phyloP scores from a whole-genome alignment of 2,329 filamentous ascomycete species.

The Sporothrix dimorphospora region DNA sequence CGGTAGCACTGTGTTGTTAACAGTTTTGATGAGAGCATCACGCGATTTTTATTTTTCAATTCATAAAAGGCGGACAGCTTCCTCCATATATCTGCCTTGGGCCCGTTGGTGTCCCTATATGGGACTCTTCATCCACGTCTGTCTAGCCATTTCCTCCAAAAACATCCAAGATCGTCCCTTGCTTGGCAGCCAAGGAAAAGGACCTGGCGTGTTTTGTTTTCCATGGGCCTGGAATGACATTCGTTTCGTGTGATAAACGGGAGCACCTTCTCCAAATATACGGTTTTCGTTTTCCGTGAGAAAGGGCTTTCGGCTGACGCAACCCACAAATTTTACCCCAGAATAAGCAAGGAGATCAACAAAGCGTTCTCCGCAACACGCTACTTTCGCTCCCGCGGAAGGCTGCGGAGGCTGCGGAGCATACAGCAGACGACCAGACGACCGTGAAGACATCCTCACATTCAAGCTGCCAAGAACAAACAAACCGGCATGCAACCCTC shows the following conservation, averaged over 20 bases:
- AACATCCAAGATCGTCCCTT: background rate
- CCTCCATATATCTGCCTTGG: background rate
- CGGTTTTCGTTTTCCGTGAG: conserved; percentile 15
- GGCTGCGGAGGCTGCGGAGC: background rate
- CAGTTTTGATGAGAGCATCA: background rate
- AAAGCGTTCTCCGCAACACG: conserved; percentile 9
- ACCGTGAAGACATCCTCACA: background rate
- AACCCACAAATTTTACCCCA: background rate
- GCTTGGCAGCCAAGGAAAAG: background rate
- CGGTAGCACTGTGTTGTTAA: background rate
- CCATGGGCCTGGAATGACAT: background rate
- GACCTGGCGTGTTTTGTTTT: background rate
- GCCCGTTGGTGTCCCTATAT: background rate
- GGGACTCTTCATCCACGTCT: background rate
- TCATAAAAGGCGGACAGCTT: background rate
- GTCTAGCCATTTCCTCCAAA: background rate
- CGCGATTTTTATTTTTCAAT: background rate
- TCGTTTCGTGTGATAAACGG: background rate
- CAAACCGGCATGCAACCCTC: background rate
- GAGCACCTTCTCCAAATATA: background rate
- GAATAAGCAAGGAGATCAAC: background rate
- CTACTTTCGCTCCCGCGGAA: conserved; percentile 9
- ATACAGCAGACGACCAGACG: background rate
- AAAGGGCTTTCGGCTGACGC: background rate
- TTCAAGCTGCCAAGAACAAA: background rate